A percentile compares a stretch with the other conserved stretches of the same genome.
Evolutionary conservation across 2,329 filamentous ascomycete species (phyloP).

Genomic region (Penicillium sp.): DNA sequence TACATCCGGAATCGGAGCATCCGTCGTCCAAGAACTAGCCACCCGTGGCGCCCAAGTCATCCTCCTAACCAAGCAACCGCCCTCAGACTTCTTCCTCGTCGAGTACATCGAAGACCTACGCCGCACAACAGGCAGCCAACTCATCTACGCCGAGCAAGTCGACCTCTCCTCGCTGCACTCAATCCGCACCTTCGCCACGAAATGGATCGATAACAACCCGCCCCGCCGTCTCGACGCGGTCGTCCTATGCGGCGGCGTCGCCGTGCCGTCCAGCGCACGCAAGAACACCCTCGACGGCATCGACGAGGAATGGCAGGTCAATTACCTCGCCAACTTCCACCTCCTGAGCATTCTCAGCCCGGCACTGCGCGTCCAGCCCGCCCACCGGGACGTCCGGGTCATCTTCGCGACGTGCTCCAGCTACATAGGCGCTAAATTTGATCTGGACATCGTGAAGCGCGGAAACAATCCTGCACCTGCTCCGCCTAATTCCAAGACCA

Average conservation of each 20-base stretch:
- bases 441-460: slow-evolving; percentile 40
- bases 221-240: slow-evolving; percentile 88
- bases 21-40: slow-evolving; percentile 73
- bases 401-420: slow-evolving; percentile 84
- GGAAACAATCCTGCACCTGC: slow-evolving; percentile 4
- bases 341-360: slow-evolving; percentile 88
- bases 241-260: slow-evolving; percentile 78
- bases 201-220: slow-evolving; percentile 95
- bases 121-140: slow-evolving; percentile 71
- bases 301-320: slow-evolving; percentile 90
- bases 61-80: slow-evolving; percentile 79
- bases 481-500: background rate
- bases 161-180: slow-evolving; percentile 87
- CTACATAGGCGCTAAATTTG: slow-evolving; percentile 76
- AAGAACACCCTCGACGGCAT: slow-evolving; percentile 73
- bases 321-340: slow-evolving; percentile 95
- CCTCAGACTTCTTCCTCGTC: slow-evolving; percentile 82
- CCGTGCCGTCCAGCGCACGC: slow-evolving; percentile 58
- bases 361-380: slow-evolving; percentile 84
- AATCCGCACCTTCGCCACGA: slow-evolving; percentile 89
- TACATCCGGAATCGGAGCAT: slow-evolving; percentile 87
- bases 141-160: slow-evolving; percentile 95
- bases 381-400: slow-evolving; percentile 89
- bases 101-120: slow-evolving; percentile 92
- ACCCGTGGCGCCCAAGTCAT: slow-evolving; percentile 84